Evolutionary conservation across 768 basidiomycete species (phyloP).

Genomic region (Rhizopogon sp.): DNA sequence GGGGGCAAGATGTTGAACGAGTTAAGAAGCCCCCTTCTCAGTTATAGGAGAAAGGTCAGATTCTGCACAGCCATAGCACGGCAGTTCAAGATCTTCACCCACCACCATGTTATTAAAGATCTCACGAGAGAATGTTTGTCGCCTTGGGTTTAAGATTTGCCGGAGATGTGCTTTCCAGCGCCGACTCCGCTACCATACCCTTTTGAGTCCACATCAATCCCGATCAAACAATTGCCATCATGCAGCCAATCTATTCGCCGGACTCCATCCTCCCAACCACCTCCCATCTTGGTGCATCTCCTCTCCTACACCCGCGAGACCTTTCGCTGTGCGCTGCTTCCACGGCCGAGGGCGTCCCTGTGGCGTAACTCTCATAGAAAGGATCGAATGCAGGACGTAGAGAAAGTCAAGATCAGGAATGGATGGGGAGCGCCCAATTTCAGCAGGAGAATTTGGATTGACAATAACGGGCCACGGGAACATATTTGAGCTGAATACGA

Average conservation of each 20-base stretch:
- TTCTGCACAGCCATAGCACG: no score
- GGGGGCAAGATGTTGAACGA: no score
- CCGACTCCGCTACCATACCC: conserved; percentile 33
- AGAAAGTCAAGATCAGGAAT: conserved; percentile 63
- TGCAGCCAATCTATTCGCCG: conserved; percentile 63
- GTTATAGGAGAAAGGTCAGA: no score
- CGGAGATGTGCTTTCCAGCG: conserved; percentile 47
- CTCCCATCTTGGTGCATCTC: conserved; percentile 57
- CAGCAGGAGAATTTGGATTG: conserved; percentile 22
- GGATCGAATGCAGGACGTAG: conserved; percentile 51
- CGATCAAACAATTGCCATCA: conserved; percentile 52
- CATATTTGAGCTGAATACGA: conserved; percentile 50
- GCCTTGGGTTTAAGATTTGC: no score
- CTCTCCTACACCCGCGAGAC: conserved; percentile 58
- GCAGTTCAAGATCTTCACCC: no score
- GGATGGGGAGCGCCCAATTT: conserved; percentile 16
- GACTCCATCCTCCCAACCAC: conserved; percentile 67
- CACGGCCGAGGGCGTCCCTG: conserved; percentile 57
- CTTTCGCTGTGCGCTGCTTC: conserved; percentile 52
- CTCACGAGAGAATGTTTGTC: no score
- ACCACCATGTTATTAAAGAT: no score
- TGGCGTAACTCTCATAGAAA: conserved; percentile 51
- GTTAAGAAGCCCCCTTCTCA: no score
- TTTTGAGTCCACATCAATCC: conserved; percentile 46
- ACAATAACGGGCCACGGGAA: conserved; percentile 45